phyloP scores from a whole-genome alignment of 2,329 filamentous ascomycete species.

The Acarospora socialis region DNA sequence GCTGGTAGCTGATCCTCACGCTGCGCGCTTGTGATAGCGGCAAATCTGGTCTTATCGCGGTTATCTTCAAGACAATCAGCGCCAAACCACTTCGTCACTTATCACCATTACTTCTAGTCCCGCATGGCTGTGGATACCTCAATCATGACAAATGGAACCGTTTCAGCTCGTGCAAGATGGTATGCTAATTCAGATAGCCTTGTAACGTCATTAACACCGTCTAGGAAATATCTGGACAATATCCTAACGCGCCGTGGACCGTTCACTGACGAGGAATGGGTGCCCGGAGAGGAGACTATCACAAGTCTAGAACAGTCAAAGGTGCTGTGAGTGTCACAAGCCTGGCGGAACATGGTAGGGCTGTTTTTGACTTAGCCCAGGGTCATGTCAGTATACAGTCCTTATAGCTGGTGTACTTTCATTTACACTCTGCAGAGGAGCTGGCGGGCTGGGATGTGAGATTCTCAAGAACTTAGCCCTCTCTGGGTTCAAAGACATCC shows the following conservation, averaged over 20 bases:
- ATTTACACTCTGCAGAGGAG: slow-evolving; percentile 49
- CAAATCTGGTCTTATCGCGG: too few relatives aligned
- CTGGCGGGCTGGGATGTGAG: slow-evolving; percentile 87
- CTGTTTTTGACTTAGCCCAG: slow-evolving; percentile 13
- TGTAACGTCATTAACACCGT: slow-evolving; percentile 1
- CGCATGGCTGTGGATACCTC: too few relatives aligned
- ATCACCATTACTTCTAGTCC: too few relatives aligned
- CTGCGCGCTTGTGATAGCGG: too few relatives aligned
- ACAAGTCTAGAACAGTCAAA: slow-evolving; percentile 54
- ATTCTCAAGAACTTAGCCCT: slow-evolving; percentile 92
- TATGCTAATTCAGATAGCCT: slow-evolving; percentile 3
- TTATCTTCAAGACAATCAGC: too few relatives aligned
- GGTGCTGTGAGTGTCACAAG: slow-evolving; percentile 57
- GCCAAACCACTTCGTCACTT: too few relatives aligned
- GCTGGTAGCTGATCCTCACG: too few relatives aligned
- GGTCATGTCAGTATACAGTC: slow-evolving; percentile 20
- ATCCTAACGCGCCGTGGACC: slow-evolving; percentile 66
- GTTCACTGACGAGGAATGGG: slow-evolving; percentile 56
- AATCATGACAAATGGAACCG: too few relatives aligned
- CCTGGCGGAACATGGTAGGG: slow-evolving; percentile 6
- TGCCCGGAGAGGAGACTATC: slow-evolving; percentile 36
- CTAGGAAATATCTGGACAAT: slow-evolving; percentile 70
- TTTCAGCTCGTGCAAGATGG: too few relatives aligned
- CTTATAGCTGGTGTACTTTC: background rate
- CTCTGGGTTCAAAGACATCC: slow-evolving; percentile 90